Conservation (phyloP, 2,329 filamentous ascomycete genomes). For the Diaporthe sp. region DNA sequence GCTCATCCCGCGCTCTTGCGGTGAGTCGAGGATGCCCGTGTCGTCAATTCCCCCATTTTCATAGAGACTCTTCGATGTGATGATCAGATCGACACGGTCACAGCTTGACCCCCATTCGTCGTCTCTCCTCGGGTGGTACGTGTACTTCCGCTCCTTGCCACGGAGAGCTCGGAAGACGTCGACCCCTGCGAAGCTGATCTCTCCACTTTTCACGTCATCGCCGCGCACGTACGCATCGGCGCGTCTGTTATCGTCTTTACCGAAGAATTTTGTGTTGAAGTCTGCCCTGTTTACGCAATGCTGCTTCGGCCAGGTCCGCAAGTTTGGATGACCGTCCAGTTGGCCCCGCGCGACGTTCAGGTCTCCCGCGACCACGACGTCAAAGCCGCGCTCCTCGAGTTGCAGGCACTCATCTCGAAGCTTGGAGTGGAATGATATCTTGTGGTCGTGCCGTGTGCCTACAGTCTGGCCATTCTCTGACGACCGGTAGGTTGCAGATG, state of each 20-base stretch:
- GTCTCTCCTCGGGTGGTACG: conserved; percentile 60
- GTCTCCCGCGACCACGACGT: conserved; percentile 64
- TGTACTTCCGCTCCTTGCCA: conserved; percentile 59
- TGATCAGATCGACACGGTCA: conserved; percentile 67
- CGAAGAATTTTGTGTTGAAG: conserved; percentile 64
- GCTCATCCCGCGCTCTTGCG: conserved; percentile 63
- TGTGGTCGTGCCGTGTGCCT: conserved; percentile 66
- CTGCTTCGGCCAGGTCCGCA: conserved; percentile 59
- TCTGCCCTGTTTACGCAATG: conserved; percentile 66
- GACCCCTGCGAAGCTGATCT: conserved; percentile 52
- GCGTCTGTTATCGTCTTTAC: conserved; percentile 42
- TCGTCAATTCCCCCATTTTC: conserved; percentile 44
- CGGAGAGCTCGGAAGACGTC: conserved; percentile 64
- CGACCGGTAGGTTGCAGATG: conserved; percentile 60
- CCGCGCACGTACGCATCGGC: conserved; percentile 39
- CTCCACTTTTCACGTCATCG: conserved; percentile 44
- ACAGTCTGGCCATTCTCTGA: conserved; percentile 55
- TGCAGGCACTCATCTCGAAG: conserved; percentile 59
- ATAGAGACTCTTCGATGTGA: conserved; percentile 57
- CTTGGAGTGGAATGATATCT: conserved; percentile 61
- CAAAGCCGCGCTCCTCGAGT: conserved; percentile 57
- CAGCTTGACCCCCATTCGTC: conserved; percentile 62
- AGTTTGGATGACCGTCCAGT: conserved; percentile 57
- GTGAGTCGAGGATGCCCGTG: conserved; percentile 53
- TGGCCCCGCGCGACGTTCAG: conserved; percentile 62